phyloP scores from a whole-genome alignment of 2,329 filamentous ascomycete genomes.

The Gliomastix tumulicola region DNA sequence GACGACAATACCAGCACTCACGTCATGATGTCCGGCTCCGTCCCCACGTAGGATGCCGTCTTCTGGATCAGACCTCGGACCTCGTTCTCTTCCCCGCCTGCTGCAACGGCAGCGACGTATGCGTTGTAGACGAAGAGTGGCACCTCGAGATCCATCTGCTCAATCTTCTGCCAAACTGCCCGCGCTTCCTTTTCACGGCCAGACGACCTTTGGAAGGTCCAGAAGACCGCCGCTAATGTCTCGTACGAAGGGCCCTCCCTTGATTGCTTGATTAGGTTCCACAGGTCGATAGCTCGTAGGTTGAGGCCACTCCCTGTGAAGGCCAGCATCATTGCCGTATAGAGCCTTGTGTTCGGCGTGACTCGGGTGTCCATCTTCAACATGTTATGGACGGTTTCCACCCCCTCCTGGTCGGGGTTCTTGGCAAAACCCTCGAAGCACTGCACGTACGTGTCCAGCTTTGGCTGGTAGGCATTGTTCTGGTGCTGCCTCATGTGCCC shows the following conservation, averaged over 20 bases:
- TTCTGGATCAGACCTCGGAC: slow-evolving; percentile 58
- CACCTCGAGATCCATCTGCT: slow-evolving; percentile 70
- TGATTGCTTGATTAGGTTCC: slow-evolving; percentile 75
- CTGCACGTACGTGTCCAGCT: slow-evolving; percentile 65
- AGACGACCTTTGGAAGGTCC: slow-evolving; percentile 61
- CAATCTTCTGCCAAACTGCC: slow-evolving; percentile 64
- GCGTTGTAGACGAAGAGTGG: slow-evolving; percentile 66
- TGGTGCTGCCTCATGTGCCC: slow-evolving; percentile 85
- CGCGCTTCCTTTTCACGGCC: slow-evolving; percentile 54
- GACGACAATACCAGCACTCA: slow-evolving; percentile 37
- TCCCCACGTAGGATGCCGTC: slow-evolving; percentile 60
- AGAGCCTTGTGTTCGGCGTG: slow-evolving; percentile 66
- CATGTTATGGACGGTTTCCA: slow-evolving; percentile 83
- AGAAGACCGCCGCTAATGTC: slow-evolving; percentile 75
- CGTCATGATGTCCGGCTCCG: slow-evolving; percentile 63
- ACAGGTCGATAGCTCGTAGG: slow-evolving; percentile 66
- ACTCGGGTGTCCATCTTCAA: slow-evolving; percentile 85
- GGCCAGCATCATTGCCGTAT: slow-evolving; percentile 82
- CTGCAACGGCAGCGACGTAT: slow-evolving; percentile 71
- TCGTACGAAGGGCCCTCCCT: slow-evolving; percentile 81
- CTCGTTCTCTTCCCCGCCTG: slow-evolving; percentile 63
- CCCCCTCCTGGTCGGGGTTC: slow-evolving; percentile 45
- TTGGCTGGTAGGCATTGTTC: slow-evolving; percentile 57
- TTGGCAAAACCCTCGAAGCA: slow-evolving; percentile 70
- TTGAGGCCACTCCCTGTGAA: slow-evolving; percentile 65